Base-by-base conservation (phyloP, 345 rosid genomes). In the Tarenaya hassleriana region DNA sequence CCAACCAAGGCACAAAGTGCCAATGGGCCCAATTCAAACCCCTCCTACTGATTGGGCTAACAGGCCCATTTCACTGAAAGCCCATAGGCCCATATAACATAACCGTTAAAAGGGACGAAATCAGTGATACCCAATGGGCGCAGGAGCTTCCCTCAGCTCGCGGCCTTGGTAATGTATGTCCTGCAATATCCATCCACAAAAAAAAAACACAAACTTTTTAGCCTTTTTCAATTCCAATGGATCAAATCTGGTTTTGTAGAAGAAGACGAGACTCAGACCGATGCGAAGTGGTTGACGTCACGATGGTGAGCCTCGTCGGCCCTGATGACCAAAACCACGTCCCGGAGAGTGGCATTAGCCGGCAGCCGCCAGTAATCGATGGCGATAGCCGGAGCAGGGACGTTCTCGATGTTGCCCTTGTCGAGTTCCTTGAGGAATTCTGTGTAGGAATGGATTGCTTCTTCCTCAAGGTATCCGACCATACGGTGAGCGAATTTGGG, bases 301-400 rank as follows among this genome's bases (percentile, higher is more conserved):
- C 92, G 88, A 50, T 86, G 95, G 47, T 83, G 92, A 1, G 92
- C 95, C 67, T 86, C 92, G 35, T 83, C 95, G 0, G 92, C 95
- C 43, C 95, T 73, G 3, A 86, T 74, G 9, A 75, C 86, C 60
- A 60, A 16, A 3, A 86, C 92, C 1, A 83, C 92, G 58, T 86
- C 95, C 20, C 79, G 73, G 8, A 86, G 76, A 0, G 80, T 83
- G 1, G 95, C 73, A 17, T 69, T 34, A 0, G 78, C 60, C 15
- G 82, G 79, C 62, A 86, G 56, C 52, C 84, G 73, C 92, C 95
- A 86, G 63, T 86, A 86, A 51, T 86, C 92, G 21, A 80, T 52
- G 4, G 95, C 95, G 0, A 86, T 86, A 14, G 91, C 76, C 0
- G 95, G 88, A 52, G 95, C 95, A 7, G 84, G 88, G 12, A 81